These are phyloP conservation scores for Caulochytrium protostelioides DNA, from an alignment of 371 early-diverging fungal species.

Conservation along the genomic window DNA sequence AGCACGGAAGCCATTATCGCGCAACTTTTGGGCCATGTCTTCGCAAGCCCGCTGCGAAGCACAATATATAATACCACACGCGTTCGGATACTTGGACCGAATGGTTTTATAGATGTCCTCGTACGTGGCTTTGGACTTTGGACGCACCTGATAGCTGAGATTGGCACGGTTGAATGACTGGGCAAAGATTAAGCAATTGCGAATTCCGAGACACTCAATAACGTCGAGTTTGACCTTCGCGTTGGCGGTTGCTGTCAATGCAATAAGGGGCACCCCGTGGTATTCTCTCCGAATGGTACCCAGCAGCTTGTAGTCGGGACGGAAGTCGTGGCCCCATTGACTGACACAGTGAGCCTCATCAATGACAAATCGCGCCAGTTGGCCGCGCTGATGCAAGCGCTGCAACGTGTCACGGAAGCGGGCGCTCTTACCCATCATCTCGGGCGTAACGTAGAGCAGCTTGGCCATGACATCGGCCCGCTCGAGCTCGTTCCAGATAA, in stretches of 20 bases:
- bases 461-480: conserved; percentile 18
- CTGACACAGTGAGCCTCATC: conserved; percentile 98
- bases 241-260: background rate
- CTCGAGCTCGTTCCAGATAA: conserved; percentile 25
- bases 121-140: conserved; percentile 23
- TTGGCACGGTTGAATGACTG: conserved; percentile 82
- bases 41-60: conserved; percentile 70
- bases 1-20: conserved; percentile 18
- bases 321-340: conserved; percentile 95
- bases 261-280: conserved; percentile 39
- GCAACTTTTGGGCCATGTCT: conserved; percentile 50
- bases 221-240: conserved; percentile 27
- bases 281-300: conserved; percentile 38
- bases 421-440: conserved; percentile 55
- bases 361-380: conserved; percentile 78
- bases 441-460: conserved; percentile 90
- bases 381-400: conserved; percentile 29
- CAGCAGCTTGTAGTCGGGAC: conserved; percentile 34
- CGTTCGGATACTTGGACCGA: conserved; percentile 30
- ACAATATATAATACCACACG: conserved; percentile 97
- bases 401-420: conserved; percentile 36
- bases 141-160: conserved; percentile 58
- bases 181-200: conserved; percentile 40
- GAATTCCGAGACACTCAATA: conserved; percentile 32
- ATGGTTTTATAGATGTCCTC: conserved; percentile 66